phyloP scores from a whole-genome alignment of 2,329 filamentous ascomycete genomes.

The Botrytis porri region DNA sequence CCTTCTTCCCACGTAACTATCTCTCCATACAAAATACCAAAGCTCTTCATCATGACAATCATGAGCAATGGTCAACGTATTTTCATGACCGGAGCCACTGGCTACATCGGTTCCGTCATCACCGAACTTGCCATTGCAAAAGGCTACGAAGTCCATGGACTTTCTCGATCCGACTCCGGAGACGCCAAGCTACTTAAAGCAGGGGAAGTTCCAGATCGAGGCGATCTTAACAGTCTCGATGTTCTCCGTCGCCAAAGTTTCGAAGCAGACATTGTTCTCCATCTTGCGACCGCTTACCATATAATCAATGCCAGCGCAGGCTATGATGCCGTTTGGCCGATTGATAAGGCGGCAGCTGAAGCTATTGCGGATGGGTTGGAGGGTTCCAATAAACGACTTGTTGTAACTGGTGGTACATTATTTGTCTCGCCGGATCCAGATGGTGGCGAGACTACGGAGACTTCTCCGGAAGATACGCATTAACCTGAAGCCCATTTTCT shows the following conservation, averaged over 20 bases:
- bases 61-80: conserved; percentile 18
- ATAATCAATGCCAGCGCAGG: conserved; percentile 26
- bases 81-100: conserved; percentile 45
- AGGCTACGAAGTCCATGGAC: conserved; percentile 43
- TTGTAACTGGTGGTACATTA: conserved; percentile 40
- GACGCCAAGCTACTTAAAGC: conserved; percentile 41
- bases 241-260: conserved; percentile 41
- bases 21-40: not conserved
- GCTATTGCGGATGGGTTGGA: conserved; percentile 41
- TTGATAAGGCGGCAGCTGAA: conserved; percentile 40
- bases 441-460: conserved; percentile 37
- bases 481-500: conserved; percentile 38
- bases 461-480: conserved; percentile 20
- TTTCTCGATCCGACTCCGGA: conserved; percentile 41
- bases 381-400: conserved; percentile 40
- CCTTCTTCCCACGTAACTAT: not conserved
- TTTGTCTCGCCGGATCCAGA: conserved; percentile 31
- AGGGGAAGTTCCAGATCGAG: conserved; percentile 43
- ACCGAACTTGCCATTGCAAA: conserved; percentile 39
- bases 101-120: conserved; percentile 42
- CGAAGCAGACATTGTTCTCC: conserved; percentile 45
- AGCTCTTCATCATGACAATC: not conserved
- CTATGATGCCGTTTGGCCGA: conserved; percentile 34
- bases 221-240: conserved; percentile 42
- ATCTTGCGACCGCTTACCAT: conserved; percentile 41